Percentiles rank a stretch among this genome's conserved stretches.
Conservation (phyloP, 2,329 filamentous ascomycete genomes). For the Venturia carpophila region DNA sequence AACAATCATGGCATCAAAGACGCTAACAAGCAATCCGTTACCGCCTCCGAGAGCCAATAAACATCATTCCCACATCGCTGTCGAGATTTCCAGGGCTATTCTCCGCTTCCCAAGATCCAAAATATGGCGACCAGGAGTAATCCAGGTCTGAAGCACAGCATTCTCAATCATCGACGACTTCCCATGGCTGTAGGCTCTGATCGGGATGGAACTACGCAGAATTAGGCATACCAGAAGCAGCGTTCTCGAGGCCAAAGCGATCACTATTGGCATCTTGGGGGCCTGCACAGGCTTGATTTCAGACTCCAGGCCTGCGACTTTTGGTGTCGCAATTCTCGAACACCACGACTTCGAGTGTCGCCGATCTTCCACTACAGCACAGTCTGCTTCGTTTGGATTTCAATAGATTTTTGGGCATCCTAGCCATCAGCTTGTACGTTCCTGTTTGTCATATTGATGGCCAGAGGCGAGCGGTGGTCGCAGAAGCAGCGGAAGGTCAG, state of each 20-base stretch:
- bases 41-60: too few species aligned
- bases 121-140: too few species aligned
- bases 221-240: background rate
- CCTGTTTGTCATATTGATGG: background rate
- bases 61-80: too few species aligned
- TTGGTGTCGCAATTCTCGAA: background rate
- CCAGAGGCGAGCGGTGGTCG: background rate
- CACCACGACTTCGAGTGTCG: background rate
- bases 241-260: background rate
- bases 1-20: too few species aligned
- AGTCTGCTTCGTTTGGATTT: background rate
- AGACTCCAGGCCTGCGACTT: background rate
- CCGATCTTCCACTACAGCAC: background rate
- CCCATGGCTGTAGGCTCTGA: background rate
- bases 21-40: too few species aligned
- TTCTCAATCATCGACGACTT: background rate
- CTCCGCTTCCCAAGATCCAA: too few species aligned
- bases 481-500: background rate
- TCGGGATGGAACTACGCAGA: background rate
- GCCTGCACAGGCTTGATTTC: too few species aligned
- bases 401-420: background rate
- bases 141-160: too few species aligned
- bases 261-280: too few species aligned
- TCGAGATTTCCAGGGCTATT: too few species aligned
- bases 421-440: background rate